Evolutionary conservation across 257 asterid species (phyloP).

Genomic region (Cynanchum wilfordii): DNA sequence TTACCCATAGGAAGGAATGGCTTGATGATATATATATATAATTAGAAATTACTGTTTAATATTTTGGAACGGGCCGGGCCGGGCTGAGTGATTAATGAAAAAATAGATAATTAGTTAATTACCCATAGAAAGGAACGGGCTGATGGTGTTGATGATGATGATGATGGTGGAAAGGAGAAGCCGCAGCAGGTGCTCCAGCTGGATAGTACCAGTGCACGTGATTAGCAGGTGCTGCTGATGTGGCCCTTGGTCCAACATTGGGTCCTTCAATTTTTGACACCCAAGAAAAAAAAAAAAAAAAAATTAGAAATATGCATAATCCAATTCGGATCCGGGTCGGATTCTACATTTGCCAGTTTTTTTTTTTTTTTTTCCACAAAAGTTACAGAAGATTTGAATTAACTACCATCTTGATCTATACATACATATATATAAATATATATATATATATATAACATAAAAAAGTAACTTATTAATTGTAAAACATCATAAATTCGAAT

Average conservation of each 20-base stretch:
- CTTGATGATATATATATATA: slow-evolving; percentile 27
- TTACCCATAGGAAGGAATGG: slow-evolving; percentile 68
- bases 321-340: no score
- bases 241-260: slow-evolving; percentile 51
- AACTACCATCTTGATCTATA: no score
- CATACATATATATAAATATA: no score
- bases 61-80: neutral
- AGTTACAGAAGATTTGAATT: no score
- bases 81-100: neutral
- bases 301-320: no score
- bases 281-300: neutral
- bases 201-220: slow-evolving; percentile 82
- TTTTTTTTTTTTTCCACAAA: no score
- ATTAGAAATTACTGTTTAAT: no score
- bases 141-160: slow-evolving; percentile 54
- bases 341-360: no score
- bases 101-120: neutral
- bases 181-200: slow-evolving; percentile 33
- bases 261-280: slow-evolving; percentile 22
- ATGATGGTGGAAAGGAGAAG: slow-evolving; percentile 37
- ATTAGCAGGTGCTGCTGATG: slow-evolving; percentile 44
- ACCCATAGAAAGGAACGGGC: slow-evolving; percentile 71
- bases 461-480: no score
- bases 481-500: no score
- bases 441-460: no score